Conservation (phyloP, 2,329 filamentous ascomycete genomes). For the Geoglossum cookeanum region DNA sequence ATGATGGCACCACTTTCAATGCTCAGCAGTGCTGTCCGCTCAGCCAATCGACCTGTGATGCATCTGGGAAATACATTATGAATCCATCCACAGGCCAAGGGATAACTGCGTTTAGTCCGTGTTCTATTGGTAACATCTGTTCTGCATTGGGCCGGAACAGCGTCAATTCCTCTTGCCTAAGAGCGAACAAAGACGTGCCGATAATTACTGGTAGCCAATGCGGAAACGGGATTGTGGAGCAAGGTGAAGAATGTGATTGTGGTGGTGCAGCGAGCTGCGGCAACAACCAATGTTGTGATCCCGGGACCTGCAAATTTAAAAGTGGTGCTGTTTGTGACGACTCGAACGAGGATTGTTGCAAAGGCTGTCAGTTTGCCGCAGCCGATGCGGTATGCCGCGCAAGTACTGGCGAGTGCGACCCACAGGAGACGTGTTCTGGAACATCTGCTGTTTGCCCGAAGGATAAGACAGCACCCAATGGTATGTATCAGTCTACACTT, state of each 20-base stretch:
- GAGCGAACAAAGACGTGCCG: slow-evolving; percentile 65
- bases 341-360: slow-evolving; percentile 71
- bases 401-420: slow-evolving; percentile 67
- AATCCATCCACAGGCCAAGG: slow-evolving; percentile 65
- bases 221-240: slow-evolving; percentile 92
- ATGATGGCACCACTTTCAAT: slow-evolving; percentile 36
- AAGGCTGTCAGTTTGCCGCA: slow-evolving; percentile 46
- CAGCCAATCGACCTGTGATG: slow-evolving; percentile 47
- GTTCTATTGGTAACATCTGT: slow-evolving; percentile 86
- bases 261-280: slow-evolving; percentile 56
- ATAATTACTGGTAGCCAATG: slow-evolving; percentile 73
- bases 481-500: slow-evolving; percentile 14
- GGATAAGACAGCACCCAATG: slow-evolving; percentile 53
- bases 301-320: slow-evolving; percentile 72
- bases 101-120: slow-evolving; percentile 68
- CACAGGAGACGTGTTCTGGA: slow-evolving; percentile 66
- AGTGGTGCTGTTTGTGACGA: slow-evolving; percentile 59
- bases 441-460: slow-evolving; percentile 50
- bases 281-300: slow-evolving; percentile 64
- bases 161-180: slow-evolving; percentile 58
- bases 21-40: slow-evolving; percentile 68
- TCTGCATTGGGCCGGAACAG: slow-evolving; percentile 60
- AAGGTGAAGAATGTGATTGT: slow-evolving; percentile 89
- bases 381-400: slow-evolving; percentile 59
- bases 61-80: slow-evolving; percentile 73